phyloP scores from a whole-genome alignment of 495 filamentous ascomycete species.

The Bombardia bombarda region DNA sequence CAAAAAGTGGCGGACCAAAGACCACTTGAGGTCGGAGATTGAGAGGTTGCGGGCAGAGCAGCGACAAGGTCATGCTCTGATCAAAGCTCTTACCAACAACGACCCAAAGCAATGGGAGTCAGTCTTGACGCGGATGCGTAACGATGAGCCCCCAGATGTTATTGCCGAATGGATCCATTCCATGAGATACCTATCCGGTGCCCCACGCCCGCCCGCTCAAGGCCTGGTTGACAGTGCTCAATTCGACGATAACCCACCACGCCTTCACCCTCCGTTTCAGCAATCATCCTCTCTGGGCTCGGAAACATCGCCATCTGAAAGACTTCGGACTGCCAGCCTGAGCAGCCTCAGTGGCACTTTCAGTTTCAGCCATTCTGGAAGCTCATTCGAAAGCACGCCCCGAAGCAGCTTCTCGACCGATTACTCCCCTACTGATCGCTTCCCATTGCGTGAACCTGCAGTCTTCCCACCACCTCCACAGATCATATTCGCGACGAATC shows the following conservation, averaged over 20 bases:
- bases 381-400: constrained; percentile 2
- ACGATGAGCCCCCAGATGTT: constrained; percentile 18
- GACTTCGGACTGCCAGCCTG: constrained; percentile 2
- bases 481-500: not conserved
- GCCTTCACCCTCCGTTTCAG: not conserved
- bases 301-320: constrained; percentile 1
- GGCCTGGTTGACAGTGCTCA: not conserved
- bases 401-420: constrained; percentile 2
- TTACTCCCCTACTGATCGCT: not conserved
- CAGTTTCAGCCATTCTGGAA: constrained; percentile 2
- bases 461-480: not conserved
- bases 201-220: not conserved
- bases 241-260: not conserved
- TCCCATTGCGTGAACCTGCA: not conserved
- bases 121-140: constrained; percentile 14
- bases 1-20: constrained; percentile 26
- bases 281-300: not conserved
- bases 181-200: not conserved
- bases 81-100: constrained; percentile 20
- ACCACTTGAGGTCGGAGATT: constrained; percentile 25
- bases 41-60: constrained; percentile 20
- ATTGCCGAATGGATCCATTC: constrained; percentile 24
- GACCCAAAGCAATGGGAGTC: constrained; percentile 16
- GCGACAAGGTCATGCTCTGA: constrained; percentile 18
- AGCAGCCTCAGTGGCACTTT: constrained; percentile 2